A percentile compares a stretch with the other conserved stretches of the same genome.
Conservation (phyloP, 768 basidiomycete species). For the Artomyces pyxidatus region DNA sequence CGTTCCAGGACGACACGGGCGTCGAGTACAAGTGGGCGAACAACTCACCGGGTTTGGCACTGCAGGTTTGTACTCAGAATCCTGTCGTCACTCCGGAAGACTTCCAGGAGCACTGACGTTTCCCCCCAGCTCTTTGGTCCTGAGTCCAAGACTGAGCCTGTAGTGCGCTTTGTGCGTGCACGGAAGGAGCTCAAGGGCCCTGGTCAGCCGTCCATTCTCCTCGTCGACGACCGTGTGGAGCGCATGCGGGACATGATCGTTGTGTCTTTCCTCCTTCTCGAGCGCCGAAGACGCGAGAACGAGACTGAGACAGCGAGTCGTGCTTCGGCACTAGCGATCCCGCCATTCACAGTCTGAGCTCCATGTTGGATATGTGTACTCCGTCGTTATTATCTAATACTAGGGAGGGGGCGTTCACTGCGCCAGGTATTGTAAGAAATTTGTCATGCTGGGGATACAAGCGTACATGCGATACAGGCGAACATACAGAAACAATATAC, state of each 20-base stretch:
- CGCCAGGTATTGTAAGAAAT: not conserved
- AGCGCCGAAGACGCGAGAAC: conserved; percentile 14
- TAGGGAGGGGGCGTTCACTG: not conserved
- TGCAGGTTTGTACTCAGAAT: conserved; percentile 2
- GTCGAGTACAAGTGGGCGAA: conserved; percentile 12
- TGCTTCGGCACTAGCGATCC: not conserved
- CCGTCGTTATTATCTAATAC: not conserved
- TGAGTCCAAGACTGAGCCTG: conserved; percentile 10
- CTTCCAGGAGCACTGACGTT: too few species aligned
- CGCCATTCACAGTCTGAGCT: not conserved
- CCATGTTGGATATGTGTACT: not conserved
- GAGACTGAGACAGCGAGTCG: conserved; percentile 4
- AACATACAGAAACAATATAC: not conserved
- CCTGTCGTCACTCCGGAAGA: too few species aligned
- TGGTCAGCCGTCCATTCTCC: conserved; percentile 8
- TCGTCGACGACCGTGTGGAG: conserved; percentile 10
- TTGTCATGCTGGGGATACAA: not conserved
- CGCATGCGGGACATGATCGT: conserved; percentile 9
- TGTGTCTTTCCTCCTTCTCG: conserved; percentile 13
- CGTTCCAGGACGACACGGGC: conserved; percentile 8
- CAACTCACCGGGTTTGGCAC: conserved; percentile 8
- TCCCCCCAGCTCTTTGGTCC: conserved; percentile 10
- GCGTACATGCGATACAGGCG: not conserved
- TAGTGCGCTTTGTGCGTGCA: conserved; percentile 14
- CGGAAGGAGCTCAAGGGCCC: too few species aligned